Base-by-base conservation (phyloP, 371 early-diverging fungal species). In the Rhizopus stolonifer region DNA sequence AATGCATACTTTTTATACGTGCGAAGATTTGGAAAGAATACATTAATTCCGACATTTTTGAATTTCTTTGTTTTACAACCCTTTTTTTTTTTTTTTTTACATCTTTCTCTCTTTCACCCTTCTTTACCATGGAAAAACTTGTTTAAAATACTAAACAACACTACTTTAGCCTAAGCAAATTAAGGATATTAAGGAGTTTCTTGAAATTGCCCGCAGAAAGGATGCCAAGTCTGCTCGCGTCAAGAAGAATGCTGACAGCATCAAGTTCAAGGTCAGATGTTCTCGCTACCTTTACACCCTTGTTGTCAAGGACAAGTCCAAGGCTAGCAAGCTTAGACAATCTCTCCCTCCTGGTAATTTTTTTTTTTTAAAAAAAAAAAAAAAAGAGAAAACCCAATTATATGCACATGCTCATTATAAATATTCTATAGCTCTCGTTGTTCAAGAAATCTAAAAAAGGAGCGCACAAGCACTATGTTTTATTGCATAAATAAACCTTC, bases 251-350 rank as follows among this genome's bases (percentile, higher is more conserved):
- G 90, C 89, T 70, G 84, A 82, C 69, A 78, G 87, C 69, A 82
- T 85, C 90, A 98, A 98, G 89, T 97, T 98, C 91, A 98, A 98
- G 94, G 92, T 97, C 67, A 89, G 99, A 72, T 94, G 97, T 89
- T 91, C 96, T 54, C 86, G 87, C 69, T 96, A 94, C 87, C 87
- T 98, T 64, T 96, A 96, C 92, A 98, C 99, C 60, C 86, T 98
- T 59, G 89, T 92, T 54, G 92, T 97, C 62, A 85, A 94, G 56
- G 99, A 98, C 74, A 83, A 88, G 67, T 88, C 87, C 71, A 97
- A 96, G 90, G 99, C 98, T 67, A 84, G 82, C 74, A 97, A 98
- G 90, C 87, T 98, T 60, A 91, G 87, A 77, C 91, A 92, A 80
- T 89, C 91, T 49, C 88, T 93, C 49, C 93, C 93, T 60, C 90